Conservation (phyloP, 495 filamentous ascomycete species). For the Neurospora discreta region DNA sequence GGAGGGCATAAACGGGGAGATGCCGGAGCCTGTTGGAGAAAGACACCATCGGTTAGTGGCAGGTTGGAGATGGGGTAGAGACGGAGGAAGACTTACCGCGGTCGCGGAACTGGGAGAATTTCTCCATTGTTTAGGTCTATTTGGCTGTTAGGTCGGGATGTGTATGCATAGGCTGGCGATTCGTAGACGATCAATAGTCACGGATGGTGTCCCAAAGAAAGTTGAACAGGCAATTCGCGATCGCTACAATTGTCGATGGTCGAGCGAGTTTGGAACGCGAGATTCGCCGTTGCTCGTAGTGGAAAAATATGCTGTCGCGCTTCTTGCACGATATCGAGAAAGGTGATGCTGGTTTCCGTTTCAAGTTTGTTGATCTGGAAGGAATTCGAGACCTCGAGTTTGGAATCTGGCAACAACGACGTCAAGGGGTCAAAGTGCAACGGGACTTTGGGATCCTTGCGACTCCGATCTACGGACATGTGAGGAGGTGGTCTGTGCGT, state of each 20-base stretch:
- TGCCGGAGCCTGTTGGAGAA: conserved; percentile 64
- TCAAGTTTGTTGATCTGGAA: background rate
- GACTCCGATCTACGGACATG: background rate
- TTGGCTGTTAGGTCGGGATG: background rate
- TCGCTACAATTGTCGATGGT: background rate
- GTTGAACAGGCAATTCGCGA: background rate
- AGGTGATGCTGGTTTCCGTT: background rate
- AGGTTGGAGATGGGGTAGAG: conserved; percentile 4
- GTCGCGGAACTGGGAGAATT: conserved; percentile 92
- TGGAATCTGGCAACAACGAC: background rate
- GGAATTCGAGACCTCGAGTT: background rate
- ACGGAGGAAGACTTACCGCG: conserved; percentile 49
- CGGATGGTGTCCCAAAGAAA: background rate
- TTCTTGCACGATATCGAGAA: background rate
- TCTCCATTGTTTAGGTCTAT: conserved; percentile 59
- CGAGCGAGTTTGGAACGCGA: background rate
- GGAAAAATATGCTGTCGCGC: background rate
- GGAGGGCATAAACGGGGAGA: conserved; percentile 87
- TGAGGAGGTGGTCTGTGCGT: background rate
- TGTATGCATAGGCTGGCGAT: background rate
- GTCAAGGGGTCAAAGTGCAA: background rate
- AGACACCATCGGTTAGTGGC: background rate
- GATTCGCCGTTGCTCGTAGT: background rate
- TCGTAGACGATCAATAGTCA: background rate
- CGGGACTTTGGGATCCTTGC: background rate